Percentiles rank a stretch among this genome's conserved stretches.
These are phyloP conservation scores for Cryptococcus hybrid DNA, from an alignment of 1,284 basidiomycete species.

Conservation along the genomic window DNA sequence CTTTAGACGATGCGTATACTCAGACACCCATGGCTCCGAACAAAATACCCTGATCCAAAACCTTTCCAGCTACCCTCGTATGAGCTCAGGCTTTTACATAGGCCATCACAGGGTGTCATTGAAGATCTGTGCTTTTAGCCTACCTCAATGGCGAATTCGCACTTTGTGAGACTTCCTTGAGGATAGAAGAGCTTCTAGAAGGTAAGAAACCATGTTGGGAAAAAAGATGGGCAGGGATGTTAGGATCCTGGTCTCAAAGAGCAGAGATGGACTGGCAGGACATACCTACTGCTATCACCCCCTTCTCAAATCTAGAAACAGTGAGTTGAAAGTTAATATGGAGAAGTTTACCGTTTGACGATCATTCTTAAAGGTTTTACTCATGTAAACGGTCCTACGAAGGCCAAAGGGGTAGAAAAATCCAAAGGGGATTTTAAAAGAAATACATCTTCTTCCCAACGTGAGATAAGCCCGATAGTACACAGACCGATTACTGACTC, in stretches of 20 bases:
- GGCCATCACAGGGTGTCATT: constrained; percentile 21
- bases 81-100: constrained; percentile 13
- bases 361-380: no score
- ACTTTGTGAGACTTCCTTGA: constrained; percentile 30
- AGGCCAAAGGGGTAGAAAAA: background rate
- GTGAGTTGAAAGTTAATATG: no score
- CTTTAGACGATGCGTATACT: constrained; percentile 41
- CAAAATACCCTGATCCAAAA: constrained; percentile 11
- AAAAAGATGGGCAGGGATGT: constrained; percentile 39
- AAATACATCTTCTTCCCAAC: constrained; percentile 28
- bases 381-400: no score
- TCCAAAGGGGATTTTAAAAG: constrained; percentile 4
- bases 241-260: constrained; percentile 28
- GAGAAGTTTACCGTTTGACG: no score
- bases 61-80: constrained; percentile 21
- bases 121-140: constrained; percentile 41
- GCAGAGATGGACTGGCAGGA: constrained; percentile 39
- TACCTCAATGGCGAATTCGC: constrained; percentile 28
- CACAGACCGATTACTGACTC: no score
- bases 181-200: constrained; percentile 25
- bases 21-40: constrained; percentile 33
- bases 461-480: no score
- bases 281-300: constrained; percentile 12
- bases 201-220: constrained; percentile 39
- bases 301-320: constrained; percentile 5